Conservation (phyloP, 2,329 filamentous ascomycete genomes). For the Rutstroemia sp. region DNA sequence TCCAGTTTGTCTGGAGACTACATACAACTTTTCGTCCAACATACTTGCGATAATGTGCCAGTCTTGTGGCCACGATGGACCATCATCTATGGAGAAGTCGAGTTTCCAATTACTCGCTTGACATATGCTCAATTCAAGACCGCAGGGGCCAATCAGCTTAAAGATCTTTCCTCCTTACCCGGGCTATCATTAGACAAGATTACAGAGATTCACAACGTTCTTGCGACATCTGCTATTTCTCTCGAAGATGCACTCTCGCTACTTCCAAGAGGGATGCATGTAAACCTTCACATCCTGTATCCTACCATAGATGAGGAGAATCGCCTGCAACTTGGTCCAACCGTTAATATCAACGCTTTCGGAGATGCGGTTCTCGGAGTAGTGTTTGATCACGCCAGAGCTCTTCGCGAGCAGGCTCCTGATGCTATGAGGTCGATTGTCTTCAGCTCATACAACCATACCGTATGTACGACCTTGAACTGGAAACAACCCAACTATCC, state of each 20-base stretch:
- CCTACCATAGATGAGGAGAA: conserved; percentile 70
- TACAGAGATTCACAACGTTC: conserved; percentile 60
- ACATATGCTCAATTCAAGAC: conserved; percentile 64
- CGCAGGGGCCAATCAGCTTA: conserved; percentile 27
- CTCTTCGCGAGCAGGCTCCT: conserved; percentile 56
- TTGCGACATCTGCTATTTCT: conserved; percentile 71
- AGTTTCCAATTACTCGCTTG: conserved; percentile 75
- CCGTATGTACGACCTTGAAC: conserved; percentile 87
- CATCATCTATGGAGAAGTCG: conserved; percentile 65
- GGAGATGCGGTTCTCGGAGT: conserved; percentile 76
- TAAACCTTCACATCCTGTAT: conserved; percentile 89
- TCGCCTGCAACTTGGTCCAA: conserved; percentile 60
- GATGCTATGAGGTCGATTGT: conserved; percentile 79
- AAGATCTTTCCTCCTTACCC: conserved; percentile 37
- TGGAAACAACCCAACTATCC: conserved; percentile 99
- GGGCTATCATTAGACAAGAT: conserved; percentile 46
- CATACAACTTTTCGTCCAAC: conserved; percentile 81
- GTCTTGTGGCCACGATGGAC: conserved; percentile 85
- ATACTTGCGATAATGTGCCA: conserved; percentile 80
- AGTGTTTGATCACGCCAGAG: conserved; percentile 85
- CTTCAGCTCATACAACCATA: conserved; percentile 87
- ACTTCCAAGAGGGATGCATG: conserved; percentile 72
- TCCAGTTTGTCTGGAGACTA: conserved; percentile 96
- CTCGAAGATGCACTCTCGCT: conserved; percentile 68
- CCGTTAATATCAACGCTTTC: conserved; percentile 76